Percentiles rank a stretch among this genome's conserved stretches.
phyloP scores from a whole-genome alignment of 208 protist genomes.

The Zelonia costaricensis region DNA sequence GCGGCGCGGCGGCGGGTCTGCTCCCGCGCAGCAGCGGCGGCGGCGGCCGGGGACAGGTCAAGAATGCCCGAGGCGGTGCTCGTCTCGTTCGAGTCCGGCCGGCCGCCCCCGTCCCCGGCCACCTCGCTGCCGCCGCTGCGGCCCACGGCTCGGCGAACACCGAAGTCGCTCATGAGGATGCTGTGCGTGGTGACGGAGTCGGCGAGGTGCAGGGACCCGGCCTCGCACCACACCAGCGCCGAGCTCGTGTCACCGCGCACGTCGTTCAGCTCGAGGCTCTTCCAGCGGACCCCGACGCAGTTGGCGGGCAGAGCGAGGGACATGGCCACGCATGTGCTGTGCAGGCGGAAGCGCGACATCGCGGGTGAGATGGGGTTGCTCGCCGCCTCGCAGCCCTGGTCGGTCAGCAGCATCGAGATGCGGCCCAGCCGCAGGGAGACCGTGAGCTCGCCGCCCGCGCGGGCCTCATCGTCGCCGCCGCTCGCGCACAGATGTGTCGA shows the following conservation, averaged over 20 bases:
- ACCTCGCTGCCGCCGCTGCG: background rate
- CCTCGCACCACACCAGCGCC: slow-evolving; percentile 56
- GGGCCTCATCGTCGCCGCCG: background rate
- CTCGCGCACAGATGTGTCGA: background rate
- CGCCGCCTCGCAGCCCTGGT: slow-evolving; percentile 1
- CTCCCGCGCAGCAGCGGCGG: too few relatives aligned
- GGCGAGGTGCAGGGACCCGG: slow-evolving; percentile 50
- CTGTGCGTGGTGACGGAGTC: slow-evolving; percentile 54
- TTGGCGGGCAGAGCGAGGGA: slow-evolving; percentile 20
- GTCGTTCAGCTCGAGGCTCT: slow-evolving; percentile 63
- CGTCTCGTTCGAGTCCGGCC: too few relatives aligned
- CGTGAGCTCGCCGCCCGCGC: slow-evolving; percentile 11
- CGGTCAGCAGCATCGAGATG: slow-evolving; percentile 26
- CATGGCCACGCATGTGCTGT: slow-evolving; percentile 20
- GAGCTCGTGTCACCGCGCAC: slow-evolving; percentile 41
- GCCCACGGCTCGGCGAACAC: slow-evolving; percentile 39
- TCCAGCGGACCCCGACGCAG: slow-evolving; percentile 48
- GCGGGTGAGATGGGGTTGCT: slow-evolving; percentile 4
- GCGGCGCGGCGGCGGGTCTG: background rate
- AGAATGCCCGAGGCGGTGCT: too few relatives aligned
- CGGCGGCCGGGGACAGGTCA: background rate
- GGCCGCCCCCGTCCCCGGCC: background rate
- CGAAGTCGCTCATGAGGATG: slow-evolving; percentile 54
- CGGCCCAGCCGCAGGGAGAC: slow-evolving; percentile 26
- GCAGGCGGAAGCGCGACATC: slow-evolving; percentile 25